These are phyloP conservation scores for Phytophthora palmivora DNA, from an alignment of 352 stramenopile genomes.

Conservation along the genomic window DNA sequence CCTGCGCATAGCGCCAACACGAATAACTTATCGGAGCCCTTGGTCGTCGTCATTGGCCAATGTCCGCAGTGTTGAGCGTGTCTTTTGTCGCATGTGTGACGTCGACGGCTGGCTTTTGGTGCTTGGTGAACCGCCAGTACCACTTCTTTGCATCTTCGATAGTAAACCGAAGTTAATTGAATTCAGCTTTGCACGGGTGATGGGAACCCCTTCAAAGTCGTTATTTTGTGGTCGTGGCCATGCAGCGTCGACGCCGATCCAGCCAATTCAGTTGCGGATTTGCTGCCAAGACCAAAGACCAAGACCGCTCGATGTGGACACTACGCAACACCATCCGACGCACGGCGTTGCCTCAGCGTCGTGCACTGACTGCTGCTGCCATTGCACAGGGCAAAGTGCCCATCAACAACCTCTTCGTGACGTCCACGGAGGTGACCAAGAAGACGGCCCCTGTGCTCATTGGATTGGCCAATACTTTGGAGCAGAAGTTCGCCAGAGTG, in stretches of 20 bases:
- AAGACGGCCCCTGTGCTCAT: constrained; percentile 78
- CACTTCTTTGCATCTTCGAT: constrained; percentile 14
- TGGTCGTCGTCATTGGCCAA: constrained; percentile 16
- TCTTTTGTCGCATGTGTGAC: constrained; percentile 25
- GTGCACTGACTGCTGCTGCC: constrained; percentile 43
- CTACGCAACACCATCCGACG: constrained; percentile 31
- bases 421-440: constrained; percentile 66
- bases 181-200: constrained; percentile 7
- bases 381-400: constrained; percentile 53
- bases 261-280: constrained; percentile 34
- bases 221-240: constrained; percentile 17
- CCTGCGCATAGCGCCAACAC: constrained; percentile 24
- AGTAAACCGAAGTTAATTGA: constrained; percentile 23
- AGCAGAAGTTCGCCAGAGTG: constrained; percentile 76
- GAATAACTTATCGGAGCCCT: constrained; percentile 19
- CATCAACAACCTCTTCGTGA: constrained; percentile 72
- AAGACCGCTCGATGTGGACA: constrained; percentile 28
- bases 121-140: constrained; percentile 26
- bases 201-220: constrained; percentile 22
- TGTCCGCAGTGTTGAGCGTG: constrained; percentile 3
- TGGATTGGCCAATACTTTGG: constrained; percentile 67
- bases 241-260: constrained; percentile 23
- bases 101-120: constrained; percentile 27
- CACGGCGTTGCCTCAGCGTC: constrained; percentile 21
- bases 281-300: constrained; percentile 16